Evolutionary conservation across 257 asterid genomes (phyloP).

Genomic region (Nicotiana attenuata): DNA sequence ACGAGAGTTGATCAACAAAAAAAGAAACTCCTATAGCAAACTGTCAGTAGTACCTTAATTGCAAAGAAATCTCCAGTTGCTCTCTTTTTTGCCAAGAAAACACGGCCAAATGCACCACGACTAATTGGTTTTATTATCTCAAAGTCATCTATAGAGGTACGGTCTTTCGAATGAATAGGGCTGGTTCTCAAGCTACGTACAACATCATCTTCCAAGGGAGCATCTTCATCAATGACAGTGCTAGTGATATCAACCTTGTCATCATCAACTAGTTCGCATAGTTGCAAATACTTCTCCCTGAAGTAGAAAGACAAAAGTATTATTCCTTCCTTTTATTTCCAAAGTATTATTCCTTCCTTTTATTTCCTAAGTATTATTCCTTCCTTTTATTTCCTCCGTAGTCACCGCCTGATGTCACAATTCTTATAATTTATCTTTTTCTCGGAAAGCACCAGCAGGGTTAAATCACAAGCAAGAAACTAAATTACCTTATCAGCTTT

Average conservation of each 20-base stretch:
- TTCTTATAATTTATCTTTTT: not conserved
- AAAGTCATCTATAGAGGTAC: conserved; percentile 95
- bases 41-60: conserved; percentile 57
- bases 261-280: conserved; percentile 91
- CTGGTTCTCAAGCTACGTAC: conserved; percentile 94
- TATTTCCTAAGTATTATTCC: not conserved
- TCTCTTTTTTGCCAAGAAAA: conserved; percentile 92
- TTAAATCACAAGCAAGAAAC: conserved; percentile 2
- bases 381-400: not conserved
- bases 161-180: conserved; percentile 87
- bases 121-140: conserved; percentile 98
- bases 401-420: not conserved
- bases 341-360: too few species aligned
- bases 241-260: conserved; percentile 87
- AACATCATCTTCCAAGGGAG: conserved; percentile 95
- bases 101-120: conserved; percentile 99
- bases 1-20: not conserved
- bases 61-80: conserved; percentile 96
- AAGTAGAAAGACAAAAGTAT: conserved; percentile 2
- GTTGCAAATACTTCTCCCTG: conserved; percentile 96
- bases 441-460: not conserved
- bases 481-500: conserved; percentile 73
- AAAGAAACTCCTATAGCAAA: not conserved
- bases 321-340: not conserved
- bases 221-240: conserved; percentile 95